Evolutionary conservation across 1,284 basidiomycete genomes (phyloP).

Genomic region (Irpex sp.): DNA sequence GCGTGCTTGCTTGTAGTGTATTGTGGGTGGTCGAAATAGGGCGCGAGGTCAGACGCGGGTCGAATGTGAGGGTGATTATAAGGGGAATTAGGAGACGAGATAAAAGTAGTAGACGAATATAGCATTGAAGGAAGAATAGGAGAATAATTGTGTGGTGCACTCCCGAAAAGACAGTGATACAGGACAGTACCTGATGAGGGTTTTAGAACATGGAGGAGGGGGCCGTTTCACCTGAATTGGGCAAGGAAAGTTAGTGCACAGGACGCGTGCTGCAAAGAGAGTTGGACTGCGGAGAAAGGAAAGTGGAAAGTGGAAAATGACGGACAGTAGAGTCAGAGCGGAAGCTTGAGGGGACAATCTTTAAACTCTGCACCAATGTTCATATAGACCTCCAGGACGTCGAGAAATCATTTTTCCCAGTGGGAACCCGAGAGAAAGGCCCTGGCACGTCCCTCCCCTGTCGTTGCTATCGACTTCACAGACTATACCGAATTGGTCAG

Average conservation of each 20-base stretch:
- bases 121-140: constrained; percentile 21
- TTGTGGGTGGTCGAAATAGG: background rate
- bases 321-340: constrained; percentile 1
- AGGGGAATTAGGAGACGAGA: constrained; percentile 26
- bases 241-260: constrained; percentile 15
- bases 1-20: constrained; percentile 15
- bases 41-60: constrained; percentile 2
- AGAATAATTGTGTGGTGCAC: constrained; percentile 9
- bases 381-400: constrained; percentile 6
- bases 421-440: background rate
- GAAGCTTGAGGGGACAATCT: constrained; percentile 5
- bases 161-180: constrained; percentile 26
- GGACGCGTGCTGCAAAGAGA: constrained; percentile 4
- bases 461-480: constrained; percentile 10
- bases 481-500: constrained; percentile 8
- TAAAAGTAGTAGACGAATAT: constrained; percentile 23
- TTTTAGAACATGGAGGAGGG: constrained; percentile 24
- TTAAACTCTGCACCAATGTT: constrained; percentile 9
- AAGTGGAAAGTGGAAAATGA: constrained; percentile 12
- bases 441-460: background rate
- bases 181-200: constrained; percentile 22
- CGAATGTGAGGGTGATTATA: constrained; percentile 22
- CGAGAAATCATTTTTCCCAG: constrained; percentile 8
- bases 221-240: constrained; percentile 1
- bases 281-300: constrained; percentile 10